Base-by-base conservation (phyloP, 164 flowering plant genomes). In the Paratinospora sagittata region DNA sequence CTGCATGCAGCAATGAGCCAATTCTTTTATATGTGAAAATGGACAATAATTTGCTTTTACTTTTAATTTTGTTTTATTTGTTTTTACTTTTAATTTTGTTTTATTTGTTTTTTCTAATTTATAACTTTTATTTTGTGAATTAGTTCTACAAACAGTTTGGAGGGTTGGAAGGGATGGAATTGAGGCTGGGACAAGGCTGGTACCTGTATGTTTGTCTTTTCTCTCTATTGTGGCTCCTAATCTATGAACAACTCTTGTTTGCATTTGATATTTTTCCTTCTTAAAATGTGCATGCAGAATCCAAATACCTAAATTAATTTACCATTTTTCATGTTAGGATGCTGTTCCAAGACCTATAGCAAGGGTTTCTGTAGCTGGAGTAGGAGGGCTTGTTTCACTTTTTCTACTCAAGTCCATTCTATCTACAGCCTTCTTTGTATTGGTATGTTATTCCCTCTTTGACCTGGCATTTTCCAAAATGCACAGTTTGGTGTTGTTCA, bases 321-420 rank as follows among this genome's bases (percentile, higher is more conserved):
- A 41, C 68, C 34, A 9, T 52, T 73, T 72, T 67, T 72, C 70
- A 60, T 74, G 36, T 63, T 66, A 94, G 98, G 88, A 80, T 77
- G 70, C 85, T 71, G 82, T 95, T 68, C 97, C 98, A 61, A 85
- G 96, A 80, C 92, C 98, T 14, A 19, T 92, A 24, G 97, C 98
- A 55, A 87, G 86, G 82, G 77, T 88, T 63, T 81, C 86, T 27
- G 94, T 92, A 3, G 69, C 88, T 65, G 75, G 81, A 14, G 83
- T 77, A 58, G 82, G 81, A 27, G 63, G 77, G 73, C 17, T 73
- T 4, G 41, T 89, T 70, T 71, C 90, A 8, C 84, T 89, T 21
- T 88, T 90, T 83, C 85, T 89, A 17, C 79, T 92, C 70, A 90
- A 86, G 79, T 89, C 97, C 37, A 77, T 95, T 76, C 65, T 92